Conservation (phyloP, 306 rosid species). For the Mimosa pudica region DNA sequence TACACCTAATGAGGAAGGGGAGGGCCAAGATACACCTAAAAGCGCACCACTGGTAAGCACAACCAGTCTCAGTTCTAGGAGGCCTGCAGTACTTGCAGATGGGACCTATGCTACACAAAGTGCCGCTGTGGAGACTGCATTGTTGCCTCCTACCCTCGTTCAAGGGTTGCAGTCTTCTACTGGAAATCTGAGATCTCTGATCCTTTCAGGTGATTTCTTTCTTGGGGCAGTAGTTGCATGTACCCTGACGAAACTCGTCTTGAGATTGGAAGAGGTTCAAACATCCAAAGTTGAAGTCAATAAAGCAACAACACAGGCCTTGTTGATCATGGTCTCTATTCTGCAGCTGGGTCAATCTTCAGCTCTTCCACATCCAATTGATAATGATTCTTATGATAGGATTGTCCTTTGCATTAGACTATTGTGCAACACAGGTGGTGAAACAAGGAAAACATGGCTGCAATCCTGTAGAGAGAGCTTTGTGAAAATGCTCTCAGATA, state of each 20-base stretch:
- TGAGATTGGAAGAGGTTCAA: constrained; percentile 94
- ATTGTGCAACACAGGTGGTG: constrained; percentile 74
- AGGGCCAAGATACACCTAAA: constrained; percentile 61
- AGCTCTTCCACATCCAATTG: constrained; percentile 83
- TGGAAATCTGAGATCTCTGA: constrained; percentile 84
- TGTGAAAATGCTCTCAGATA: constrained; percentile 91
- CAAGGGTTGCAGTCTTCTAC: constrained; percentile 75
- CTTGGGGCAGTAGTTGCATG: constrained; percentile 83
- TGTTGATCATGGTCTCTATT: constrained; percentile 82
- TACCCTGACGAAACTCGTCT: constrained; percentile 79
- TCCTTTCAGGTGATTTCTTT: constrained; percentile 90
- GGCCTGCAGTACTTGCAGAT: constrained; percentile 94
- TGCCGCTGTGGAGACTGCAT: constrained; percentile 91
- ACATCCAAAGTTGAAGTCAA: constrained; percentile 79
- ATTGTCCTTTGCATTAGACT: constrained; percentile 76
- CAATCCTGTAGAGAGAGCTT: constrained; percentile 88
- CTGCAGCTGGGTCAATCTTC: constrained; percentile 91
- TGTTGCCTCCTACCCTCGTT: constrained; percentile 77
- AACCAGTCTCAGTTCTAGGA: constrained; percentile 76
- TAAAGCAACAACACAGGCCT: constrained; percentile 59
- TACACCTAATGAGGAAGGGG: constrained; percentile 57
- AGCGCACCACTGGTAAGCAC: constrained; percentile 61
- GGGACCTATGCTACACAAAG: constrained; percentile 99
- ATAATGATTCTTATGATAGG: constrained; percentile 85
- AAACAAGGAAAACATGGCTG: constrained; percentile 77